Evolutionary conservation across 78 protist genomes (phyloP), one percentile per base, ranked within the genome.

Genomic region (Dictyostelium brefeldianum): DNA sequence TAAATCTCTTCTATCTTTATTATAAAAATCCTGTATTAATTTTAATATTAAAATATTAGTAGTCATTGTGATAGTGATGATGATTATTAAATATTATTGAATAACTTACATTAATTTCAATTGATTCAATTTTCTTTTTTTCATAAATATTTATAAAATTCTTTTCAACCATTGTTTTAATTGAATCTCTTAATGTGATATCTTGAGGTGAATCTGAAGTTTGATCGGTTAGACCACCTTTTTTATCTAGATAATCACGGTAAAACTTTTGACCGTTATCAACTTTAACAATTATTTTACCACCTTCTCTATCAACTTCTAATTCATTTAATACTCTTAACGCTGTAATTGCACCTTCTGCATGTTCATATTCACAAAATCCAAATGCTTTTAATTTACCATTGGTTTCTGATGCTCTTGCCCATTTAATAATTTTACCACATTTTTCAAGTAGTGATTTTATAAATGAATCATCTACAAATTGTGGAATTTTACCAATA

Each of bases 281-380:
- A 41, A 75, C 92, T n/a, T 85, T 85, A 4, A 75, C 36, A 27
- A 48, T 22, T 4, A 59, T 31, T 18, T 82, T 59, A 14, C 75
- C 51, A 25, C 87, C 78, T 12, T 80, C 75, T 1, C 75, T 31
- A 18, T 51, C 81, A 15, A 90, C 43, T 41, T 75, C 74, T 2
- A 80, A 56, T n/a, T 90, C 83, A 25, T 80, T 81, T 50, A 90
- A 41, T n/a, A 90, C 25, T 51, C 83, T 64, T 15, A 90, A 36
- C 29, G 95, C 95, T 67, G 75, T 59, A 20, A 90, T 51, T 22
- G 83, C 95, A 9, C 95, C 95, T n/a, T 80, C 83, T 20, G 95
- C 81, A 17, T 46, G 51, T 10, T 83, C 87, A 71, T 54, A 90
- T 22, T 65, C 82, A 41, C 95, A 90, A 51, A 82, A 81, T 29